phyloP scores from a whole-genome alignment of 176 grass and related monocot genomes.

The Avena sativa region DNA sequence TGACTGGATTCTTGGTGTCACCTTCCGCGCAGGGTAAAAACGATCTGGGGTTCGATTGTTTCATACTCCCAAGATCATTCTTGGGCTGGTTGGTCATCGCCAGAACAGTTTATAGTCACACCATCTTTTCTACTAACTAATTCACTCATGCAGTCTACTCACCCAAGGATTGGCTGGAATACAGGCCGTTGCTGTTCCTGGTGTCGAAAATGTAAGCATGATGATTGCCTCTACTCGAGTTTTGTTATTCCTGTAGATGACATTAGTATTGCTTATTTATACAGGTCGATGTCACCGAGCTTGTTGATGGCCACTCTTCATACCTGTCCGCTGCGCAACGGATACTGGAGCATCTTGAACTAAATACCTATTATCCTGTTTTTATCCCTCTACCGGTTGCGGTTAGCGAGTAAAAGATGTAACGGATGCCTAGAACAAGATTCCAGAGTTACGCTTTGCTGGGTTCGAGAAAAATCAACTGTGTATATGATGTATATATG shows the following conservation, averaged over 20 bases:
- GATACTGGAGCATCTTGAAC: slow-evolving; percentile 77
- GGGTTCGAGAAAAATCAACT: background rate
- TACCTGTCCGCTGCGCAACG: slow-evolving; percentile 58
- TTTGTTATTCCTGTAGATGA: background rate
- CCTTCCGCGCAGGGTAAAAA: slow-evolving; percentile 88
- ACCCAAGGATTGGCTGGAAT: slow-evolving; percentile 96
- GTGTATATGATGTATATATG: background rate
- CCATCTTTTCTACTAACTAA: background rate
- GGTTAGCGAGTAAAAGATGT: slow-evolving; percentile 19
- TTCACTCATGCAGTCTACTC: slow-evolving; percentile 61
- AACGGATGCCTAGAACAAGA: background rate
- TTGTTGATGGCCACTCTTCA: slow-evolving; percentile 80
- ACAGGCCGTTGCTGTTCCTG: slow-evolving; percentile 79
- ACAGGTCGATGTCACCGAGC: slow-evolving; percentile 76
- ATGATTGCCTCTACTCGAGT: background rate
- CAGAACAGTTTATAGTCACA: background rate
- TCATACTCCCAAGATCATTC: background rate
- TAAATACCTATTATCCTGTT: slow-evolving; percentile 85
- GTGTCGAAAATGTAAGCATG: slow-evolving; percentile 79
- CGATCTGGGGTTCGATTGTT: background rate
- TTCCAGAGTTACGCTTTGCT: background rate
- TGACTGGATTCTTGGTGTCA: slow-evolving; percentile 96
- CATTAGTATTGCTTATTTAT: background rate
- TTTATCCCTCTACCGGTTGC: slow-evolving; percentile 31
- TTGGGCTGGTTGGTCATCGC: background rate